Percentiles rank a stretch among this genome's conserved stretches.
Evolutionary conservation across 257 asterid species (phyloP).

Genomic region (Echites panduratus): DNA sequence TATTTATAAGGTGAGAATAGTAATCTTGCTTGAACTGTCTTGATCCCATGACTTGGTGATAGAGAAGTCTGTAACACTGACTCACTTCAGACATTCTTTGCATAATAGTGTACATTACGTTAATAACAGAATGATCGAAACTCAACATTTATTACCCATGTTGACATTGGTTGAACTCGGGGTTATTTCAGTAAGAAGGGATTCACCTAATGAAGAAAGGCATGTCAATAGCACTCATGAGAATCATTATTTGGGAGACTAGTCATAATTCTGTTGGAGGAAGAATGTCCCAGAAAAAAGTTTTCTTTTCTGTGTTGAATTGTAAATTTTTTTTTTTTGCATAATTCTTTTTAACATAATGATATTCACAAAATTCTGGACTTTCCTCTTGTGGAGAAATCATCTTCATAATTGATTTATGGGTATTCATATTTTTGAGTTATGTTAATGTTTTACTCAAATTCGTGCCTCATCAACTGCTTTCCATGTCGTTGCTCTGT

Average conservation of each 20-base stretch:
- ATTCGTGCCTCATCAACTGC: neutral
- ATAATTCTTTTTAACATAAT: neutral
- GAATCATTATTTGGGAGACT: neutral
- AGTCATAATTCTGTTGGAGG: neutral
- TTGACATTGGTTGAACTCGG: neutral
- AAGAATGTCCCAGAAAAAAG: neutral
- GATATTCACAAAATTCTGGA: neutral
- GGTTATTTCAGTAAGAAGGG: neutral
- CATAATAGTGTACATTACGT: neutral
- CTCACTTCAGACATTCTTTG: neutral
- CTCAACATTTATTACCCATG: neutral
- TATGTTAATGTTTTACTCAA: neutral
- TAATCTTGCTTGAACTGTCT: neutral
- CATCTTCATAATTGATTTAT: neutral
- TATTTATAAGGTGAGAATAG: neutral
- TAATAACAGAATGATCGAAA: too few species aligned
- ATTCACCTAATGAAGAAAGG: neutral
- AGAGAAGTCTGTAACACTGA: neutral
- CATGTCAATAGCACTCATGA: neutral
- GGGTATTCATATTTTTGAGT: neutral
- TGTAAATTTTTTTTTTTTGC: neutral
- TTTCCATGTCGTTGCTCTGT: neutral
- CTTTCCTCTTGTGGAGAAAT: neutral
- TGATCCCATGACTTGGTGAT: neutral
- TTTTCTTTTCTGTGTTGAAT: neutral